A percentile compares a stretch with the other conserved stretches of the same genome.
Conservation (phyloP, 1,139 yeast genomes). For the Geotrichum aggregatum region DNA sequence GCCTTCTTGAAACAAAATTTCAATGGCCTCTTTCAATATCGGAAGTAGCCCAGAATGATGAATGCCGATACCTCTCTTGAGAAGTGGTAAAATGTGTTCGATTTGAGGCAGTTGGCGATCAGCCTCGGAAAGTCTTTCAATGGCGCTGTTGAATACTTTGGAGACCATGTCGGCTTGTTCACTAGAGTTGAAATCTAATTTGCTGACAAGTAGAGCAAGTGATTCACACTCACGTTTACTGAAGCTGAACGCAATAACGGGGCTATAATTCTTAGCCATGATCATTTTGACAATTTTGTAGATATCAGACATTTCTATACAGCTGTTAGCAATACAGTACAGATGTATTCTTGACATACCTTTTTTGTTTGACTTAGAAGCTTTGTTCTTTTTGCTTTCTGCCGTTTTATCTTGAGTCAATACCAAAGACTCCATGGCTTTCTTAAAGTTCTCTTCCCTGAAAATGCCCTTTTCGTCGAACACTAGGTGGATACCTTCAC, state of each 20-base stretch:
- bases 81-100: slow-evolving; percentile 78
- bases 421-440: slow-evolving; percentile 92
- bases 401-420: slow-evolving; percentile 37
- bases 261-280: slow-evolving; percentile 90
- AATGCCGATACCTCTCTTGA: slow-evolving; percentile 94
- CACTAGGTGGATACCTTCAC: slow-evolving; percentile 94
- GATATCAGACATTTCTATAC: slow-evolving; percentile 55
- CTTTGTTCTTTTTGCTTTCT: slow-evolving; percentile 62
- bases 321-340: neutral
- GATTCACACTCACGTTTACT: slow-evolving; percentile 95
- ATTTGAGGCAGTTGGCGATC: slow-evolving; percentile 94
- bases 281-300: slow-evolving; percentile 97
- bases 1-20: slow-evolving; percentile 96
- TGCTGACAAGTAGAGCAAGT: slow-evolving; percentile 89
- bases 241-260: slow-evolving; percentile 95
- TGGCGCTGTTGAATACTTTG: slow-evolving; percentile 85
- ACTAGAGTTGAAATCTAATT: slow-evolving; percentile 84
- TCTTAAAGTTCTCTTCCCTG: slow-evolving; percentile 95
- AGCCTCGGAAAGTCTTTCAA: slow-evolving; percentile 77
- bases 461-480: slow-evolving; percentile 96
- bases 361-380: slow-evolving; percentile 81
- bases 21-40: slow-evolving; percentile 92
- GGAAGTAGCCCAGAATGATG: slow-evolving; percentile 97
- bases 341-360: slow-evolving; percentile 28
- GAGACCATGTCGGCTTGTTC: slow-evolving; percentile 88